Conservation (phyloP, 495 filamentous ascomycete genomes). For the Xylaria acuta region DNA sequence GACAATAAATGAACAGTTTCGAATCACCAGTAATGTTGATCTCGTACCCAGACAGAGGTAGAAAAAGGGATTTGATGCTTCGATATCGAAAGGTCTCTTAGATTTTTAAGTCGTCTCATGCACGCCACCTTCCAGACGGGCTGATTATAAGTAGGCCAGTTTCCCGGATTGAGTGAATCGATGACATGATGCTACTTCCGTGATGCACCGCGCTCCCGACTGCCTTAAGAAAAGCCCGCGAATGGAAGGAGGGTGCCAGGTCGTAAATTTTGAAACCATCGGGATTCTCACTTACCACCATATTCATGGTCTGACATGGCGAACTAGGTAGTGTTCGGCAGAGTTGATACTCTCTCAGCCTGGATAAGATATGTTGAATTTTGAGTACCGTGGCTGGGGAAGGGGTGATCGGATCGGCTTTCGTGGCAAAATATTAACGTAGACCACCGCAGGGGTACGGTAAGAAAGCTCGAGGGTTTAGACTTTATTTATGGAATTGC, state of each 20-base stretch:
- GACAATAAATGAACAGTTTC: background rate
- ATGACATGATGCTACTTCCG: background rate
- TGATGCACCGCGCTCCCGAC: background rate
- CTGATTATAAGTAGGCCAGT: background rate
- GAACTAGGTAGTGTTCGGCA: conserved; percentile 25
- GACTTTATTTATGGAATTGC: background rate
- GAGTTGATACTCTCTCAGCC: background rate
- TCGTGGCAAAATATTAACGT: background rate
- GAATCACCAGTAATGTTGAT: background rate
- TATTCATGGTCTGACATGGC: conserved; percentile 93
- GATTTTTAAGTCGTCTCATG: background rate
- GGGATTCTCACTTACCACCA: conserved; percentile 56
- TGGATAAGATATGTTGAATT: conserved; percentile 25
- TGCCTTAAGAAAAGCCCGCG: background rate
- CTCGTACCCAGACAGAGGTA: background rate
- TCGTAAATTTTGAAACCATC: background rate
- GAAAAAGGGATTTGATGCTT: background rate
- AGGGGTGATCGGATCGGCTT: background rate
- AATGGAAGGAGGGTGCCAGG: background rate
- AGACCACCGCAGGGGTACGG: background rate
- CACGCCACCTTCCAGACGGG: background rate
- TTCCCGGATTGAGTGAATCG: background rate
- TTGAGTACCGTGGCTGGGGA: background rate
- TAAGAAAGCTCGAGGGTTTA: background rate
- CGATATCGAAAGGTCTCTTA: background rate